Base-by-base conservation (phyloP, 257 asterid species). In the Mentha longifolia region DNA sequence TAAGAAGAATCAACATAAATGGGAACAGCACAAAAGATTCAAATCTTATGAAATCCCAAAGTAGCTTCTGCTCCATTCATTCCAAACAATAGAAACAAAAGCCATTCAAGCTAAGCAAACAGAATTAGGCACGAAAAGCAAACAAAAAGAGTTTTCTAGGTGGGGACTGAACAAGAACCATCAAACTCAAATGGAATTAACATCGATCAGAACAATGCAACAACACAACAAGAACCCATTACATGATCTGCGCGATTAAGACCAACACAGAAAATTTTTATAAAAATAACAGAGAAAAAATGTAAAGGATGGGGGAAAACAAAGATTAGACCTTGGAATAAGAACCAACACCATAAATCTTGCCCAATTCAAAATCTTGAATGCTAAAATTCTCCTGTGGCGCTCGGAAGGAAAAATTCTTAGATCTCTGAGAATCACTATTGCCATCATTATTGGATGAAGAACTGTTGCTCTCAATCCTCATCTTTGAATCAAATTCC, bases 281-380 rank as follows among this genome's bases (percentile, higher is more conserved):
- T 51, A 11, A 63, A 4, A 54, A 16, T 9, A 13, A 45, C 19
- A n/a, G 9, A 11, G 47, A 43, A 19, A 8, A 43, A 72, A 52
- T 33, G 46, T 17, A 15, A 17, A 60, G 3, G 15, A 7, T n/a
- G n/a, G 43, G 45, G 31, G 22, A 49, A 22, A 55, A 25, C 12
- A 61, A 76, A 66, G 61, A 73, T 61, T 42, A 65, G 37, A 90
- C 98, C 98, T 93, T 93, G 75, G 98, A 93, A 85, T 93, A 93
- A 76, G 98, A 93, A 84, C 98, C 98, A 81, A 88, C 97, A 50
- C 98, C 98, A 86, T 93, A 93, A 90, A 93, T 89, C 91, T 91
- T 93, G 58, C 96, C 98, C 89, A 93, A 79, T 85, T 93, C 96
- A 83, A 93, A 93, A 83, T 93, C 98, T 78, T 93, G 97, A 45